phyloP scores from a whole-genome alignment of 208 protist genomes.

The Plasmodiophora brassicae region DNA sequence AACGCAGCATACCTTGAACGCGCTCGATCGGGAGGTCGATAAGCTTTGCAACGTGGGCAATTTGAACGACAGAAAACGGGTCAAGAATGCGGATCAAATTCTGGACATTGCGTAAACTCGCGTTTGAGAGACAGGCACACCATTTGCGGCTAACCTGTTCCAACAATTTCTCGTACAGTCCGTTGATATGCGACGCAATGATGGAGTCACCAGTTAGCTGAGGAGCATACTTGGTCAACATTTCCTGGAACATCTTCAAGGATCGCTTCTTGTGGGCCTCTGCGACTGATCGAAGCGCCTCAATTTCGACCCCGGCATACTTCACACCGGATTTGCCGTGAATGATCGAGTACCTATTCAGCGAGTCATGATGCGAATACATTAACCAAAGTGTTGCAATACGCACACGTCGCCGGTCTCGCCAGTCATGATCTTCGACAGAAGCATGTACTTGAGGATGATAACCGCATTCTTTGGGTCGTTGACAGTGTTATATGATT shows the following conservation, averaged over 20 bases:
- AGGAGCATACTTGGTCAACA: conserved; percentile 38
- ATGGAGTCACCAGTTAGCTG: not conserved
- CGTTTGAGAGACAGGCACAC: conserved; percentile 36
- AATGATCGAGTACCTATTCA: conserved; percentile 40
- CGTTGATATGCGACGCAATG: not conserved
- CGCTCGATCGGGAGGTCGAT: not conserved
- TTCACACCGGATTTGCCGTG: conserved; percentile 37
- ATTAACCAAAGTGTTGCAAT: conserved; percentile 34
- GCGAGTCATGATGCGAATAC: conserved; percentile 46
- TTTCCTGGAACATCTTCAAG: conserved; percentile 81
- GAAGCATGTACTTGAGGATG: conserved; percentile 93
- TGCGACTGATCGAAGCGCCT: conserved; percentile 85
- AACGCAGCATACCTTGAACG: not conserved
- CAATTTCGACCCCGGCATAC: conserved; percentile 74
- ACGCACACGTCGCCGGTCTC: conserved; percentile 40
- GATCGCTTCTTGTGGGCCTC: conserved; percentile 84
- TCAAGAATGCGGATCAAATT: conserved; percentile 82
- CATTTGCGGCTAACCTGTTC: not conserved
- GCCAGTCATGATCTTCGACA: conserved; percentile 85
- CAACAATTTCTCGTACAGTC: not conserved
- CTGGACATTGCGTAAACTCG: conserved; percentile 72
- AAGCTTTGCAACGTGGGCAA: conserved; percentile 39
- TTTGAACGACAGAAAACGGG: conserved; percentile 62
- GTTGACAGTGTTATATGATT: conserved; percentile 84
- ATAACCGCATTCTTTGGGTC: conserved; percentile 71